These are phyloP conservation scores for Arachis monticola DNA, from an alignment of 331 rosid species.

Conservation along the genomic window DNA sequence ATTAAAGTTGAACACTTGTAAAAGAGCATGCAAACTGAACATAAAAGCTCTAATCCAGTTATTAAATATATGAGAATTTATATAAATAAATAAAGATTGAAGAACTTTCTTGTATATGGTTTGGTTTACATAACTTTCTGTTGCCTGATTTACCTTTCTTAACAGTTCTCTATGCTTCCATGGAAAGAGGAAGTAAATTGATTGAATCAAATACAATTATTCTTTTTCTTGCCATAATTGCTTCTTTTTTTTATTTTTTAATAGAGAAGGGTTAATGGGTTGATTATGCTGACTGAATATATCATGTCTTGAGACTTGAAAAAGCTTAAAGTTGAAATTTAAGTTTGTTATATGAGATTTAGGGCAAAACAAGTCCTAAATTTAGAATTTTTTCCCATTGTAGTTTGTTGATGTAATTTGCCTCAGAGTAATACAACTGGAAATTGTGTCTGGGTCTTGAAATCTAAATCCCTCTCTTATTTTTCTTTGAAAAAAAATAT, in stretches of 20 bases:
- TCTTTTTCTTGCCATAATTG: slow-evolving; percentile 31
- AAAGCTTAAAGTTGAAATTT: slow-evolving; percentile 4
- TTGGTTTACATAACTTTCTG: too few relatives aligned
- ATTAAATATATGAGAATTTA: too few relatives aligned
- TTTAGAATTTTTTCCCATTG: slow-evolving; percentile 13
- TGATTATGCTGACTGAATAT: slow-evolving; percentile 24
- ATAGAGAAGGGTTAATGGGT: slow-evolving; percentile 19
- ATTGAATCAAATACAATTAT: not conserved
- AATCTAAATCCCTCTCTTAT: not conserved
- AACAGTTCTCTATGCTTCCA: too few relatives aligned
- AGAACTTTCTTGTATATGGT: too few relatives aligned
- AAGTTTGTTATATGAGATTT: slow-evolving; percentile 44
- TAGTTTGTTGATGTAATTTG: slow-evolving; percentile 42
- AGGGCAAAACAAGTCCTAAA: slow-evolving; percentile 32
- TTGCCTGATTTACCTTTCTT: too few relatives aligned
- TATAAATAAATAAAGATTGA: too few relatives aligned
- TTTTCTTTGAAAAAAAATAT: not conserved
- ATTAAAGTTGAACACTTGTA: too few relatives aligned
- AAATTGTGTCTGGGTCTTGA: slow-evolving; percentile 24
- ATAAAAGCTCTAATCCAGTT: too few relatives aligned
- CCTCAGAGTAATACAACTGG: slow-evolving; percentile 41
- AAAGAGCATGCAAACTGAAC: too few relatives aligned
- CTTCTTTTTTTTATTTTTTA: slow-evolving; percentile 11
- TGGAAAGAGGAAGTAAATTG: too few relatives aligned
- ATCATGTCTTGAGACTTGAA: slow-evolving; percentile 10